A percentile compares a stretch with the other conserved stretches of the same genome.
These are phyloP conservation scores for Candida montana DNA, from an alignment of 805 yeast species.

Conservation along the genomic window DNA sequence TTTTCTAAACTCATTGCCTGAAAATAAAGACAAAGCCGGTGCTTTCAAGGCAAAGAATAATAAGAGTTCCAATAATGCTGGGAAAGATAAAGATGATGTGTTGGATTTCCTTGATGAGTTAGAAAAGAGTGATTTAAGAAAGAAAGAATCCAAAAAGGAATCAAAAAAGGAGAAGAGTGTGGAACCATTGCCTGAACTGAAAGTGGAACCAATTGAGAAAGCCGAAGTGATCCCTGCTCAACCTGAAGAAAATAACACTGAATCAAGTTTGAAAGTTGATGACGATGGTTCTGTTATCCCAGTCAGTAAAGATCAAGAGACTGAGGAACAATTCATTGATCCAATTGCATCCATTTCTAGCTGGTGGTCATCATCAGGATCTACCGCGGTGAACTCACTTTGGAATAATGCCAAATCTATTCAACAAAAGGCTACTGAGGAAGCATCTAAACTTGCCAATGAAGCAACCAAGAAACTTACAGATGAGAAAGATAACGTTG, in stretches of 20 bases:
- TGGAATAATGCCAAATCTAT: constrained; percentile 63
- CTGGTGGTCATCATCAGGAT: constrained; percentile 75
- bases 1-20: constrained; percentile 76
- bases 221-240: too few species aligned
- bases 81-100: constrained; percentile 30
- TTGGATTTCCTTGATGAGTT: constrained; percentile 55
- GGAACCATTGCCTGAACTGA: constrained; percentile 11
- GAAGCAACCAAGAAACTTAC: constrained; percentile 18
- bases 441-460: constrained; percentile 26
- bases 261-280: constrained; percentile 10
- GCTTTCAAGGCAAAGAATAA: constrained; percentile 30
- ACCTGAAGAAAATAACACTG: constrained; percentile 8
- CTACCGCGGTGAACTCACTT: constrained; percentile 55
- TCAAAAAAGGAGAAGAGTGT: constrained; percentile 1
- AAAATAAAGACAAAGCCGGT: constrained; percentile 26
- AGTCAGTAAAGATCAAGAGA: constrained; percentile 17
- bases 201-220: too few species aligned
- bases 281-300: not conserved
- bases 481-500: constrained; percentile 28
- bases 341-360: constrained; percentile 61
- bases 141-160: constrained; percentile 13
- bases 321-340: constrained; percentile 35
- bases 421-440: constrained; percentile 32
- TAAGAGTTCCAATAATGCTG: constrained; percentile 30
- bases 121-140: constrained; percentile 34